A percentile compares a stretch with the other conserved stretches of the same genome.
These are phyloP conservation scores for Blumeriella jaapii DNA, from an alignment of 2,329 filamentous ascomycete species.

Conservation along the genomic window DNA sequence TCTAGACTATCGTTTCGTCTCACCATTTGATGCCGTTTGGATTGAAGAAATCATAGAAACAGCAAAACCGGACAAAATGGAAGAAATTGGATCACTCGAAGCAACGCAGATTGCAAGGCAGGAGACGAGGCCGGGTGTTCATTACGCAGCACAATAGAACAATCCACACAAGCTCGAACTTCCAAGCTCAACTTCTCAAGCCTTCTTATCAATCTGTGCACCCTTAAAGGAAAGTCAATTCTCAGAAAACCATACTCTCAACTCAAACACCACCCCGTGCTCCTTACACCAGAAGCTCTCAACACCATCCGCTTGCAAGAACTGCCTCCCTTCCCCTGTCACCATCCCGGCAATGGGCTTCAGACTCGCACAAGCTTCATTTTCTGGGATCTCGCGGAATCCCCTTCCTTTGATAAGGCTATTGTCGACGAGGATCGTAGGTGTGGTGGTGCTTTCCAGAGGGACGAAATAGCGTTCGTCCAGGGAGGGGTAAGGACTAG, in stretches of 20 bases:
- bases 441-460: conserved; percentile 2
- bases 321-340: conserved; percentile 7
- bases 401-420: neutral
- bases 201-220: no score
- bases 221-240: no score
- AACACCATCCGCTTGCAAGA: conserved; percentile 3
- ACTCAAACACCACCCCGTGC: conserved; percentile 9
- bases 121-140: no score
- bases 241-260: conserved; percentile 8
- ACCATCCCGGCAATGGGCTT: neutral
- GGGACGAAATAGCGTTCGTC: conserved; percentile 5
- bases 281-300: conserved; percentile 11
- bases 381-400: conserved; percentile 2
- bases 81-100: no score
- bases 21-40: no score
- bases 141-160: no score
- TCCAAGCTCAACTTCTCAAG: no score
- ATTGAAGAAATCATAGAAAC: no score
- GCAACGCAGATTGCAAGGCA: no score
- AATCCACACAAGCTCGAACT: no score
- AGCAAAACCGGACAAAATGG: no score
- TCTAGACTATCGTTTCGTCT: no score
- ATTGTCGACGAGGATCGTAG: conserved; percentile 1
- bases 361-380: conserved; percentile 3
- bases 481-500: neutral